These are phyloP conservation scores for Exsudoporus frostii DNA, from an alignment of 768 basidiomycete genomes.

Conservation along the genomic window DNA sequence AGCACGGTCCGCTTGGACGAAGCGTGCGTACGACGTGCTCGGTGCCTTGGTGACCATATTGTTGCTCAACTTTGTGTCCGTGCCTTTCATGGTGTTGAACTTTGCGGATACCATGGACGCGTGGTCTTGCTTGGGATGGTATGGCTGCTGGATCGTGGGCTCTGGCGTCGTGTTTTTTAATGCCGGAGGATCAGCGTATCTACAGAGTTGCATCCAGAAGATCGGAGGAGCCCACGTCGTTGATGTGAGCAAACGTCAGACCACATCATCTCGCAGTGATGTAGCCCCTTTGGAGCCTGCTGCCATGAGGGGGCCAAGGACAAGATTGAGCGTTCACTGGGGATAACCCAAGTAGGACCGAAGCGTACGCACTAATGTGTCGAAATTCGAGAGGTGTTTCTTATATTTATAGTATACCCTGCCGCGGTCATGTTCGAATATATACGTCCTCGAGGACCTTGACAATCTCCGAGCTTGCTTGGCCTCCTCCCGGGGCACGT, in stretches of 20 bases:
- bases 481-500: too few relatives aligned
- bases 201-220: constrained; percentile 51
- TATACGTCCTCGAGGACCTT: too few relatives aligned
- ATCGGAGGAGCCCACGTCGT: constrained; percentile 9
- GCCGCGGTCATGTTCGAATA: too few relatives aligned
- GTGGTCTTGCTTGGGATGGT: constrained; percentile 75
- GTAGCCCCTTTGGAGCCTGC: constrained; percentile 27
- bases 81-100: constrained; percentile 82
- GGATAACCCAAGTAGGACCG: too few relatives aligned
- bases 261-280: constrained; percentile 12
- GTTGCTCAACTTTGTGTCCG: constrained; percentile 76
- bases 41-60: constrained; percentile 60
- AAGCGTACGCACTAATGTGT: too few relatives aligned
- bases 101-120: constrained; percentile 56
- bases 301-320: constrained; percentile 4
- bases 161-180: constrained; percentile 72
- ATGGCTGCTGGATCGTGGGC: constrained; percentile 72
- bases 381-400: too few relatives aligned
- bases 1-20: constrained; percentile 43
- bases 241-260: constrained; percentile 8
- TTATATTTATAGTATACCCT: too few relatives aligned
- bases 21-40: constrained; percentile 58
- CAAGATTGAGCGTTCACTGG: too few relatives aligned
- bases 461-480: too few relatives aligned
- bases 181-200: constrained; percentile 56